Conservation (phyloP, 345 rosid species). For the Melastoma malabathricum region DNA sequence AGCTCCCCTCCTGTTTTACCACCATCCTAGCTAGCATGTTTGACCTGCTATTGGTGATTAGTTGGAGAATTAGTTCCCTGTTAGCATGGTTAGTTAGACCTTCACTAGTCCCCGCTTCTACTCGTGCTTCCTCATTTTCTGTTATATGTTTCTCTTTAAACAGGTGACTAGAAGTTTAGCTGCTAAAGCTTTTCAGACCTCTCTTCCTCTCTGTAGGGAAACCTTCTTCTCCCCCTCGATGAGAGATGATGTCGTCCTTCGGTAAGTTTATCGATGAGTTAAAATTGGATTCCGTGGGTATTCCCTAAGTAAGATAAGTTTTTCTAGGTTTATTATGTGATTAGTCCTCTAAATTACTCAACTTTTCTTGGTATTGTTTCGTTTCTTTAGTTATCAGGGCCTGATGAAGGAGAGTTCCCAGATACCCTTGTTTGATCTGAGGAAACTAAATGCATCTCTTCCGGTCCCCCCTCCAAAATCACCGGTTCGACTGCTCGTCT, state of each 20-base stretch:
- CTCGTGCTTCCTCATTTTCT: no score
- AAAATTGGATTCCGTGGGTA: no score
- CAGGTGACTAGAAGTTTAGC: slow-evolving; percentile 89
- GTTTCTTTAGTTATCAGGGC: slow-evolving; percentile 54
- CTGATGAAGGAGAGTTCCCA: slow-evolving; percentile 70
- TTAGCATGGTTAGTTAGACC: no score
- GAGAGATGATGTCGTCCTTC: slow-evolving; percentile 61
- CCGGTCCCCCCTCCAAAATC: slow-evolving; percentile 57
- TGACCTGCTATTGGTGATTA: no score
- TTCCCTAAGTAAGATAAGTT: no score
- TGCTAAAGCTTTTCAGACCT: slow-evolving; percentile 75
- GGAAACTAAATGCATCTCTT: slow-evolving; percentile 75
- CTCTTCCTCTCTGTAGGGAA: slow-evolving; percentile 70
- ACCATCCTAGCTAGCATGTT: no score
- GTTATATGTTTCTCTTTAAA: background rate
- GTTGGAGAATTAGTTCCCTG: no score
- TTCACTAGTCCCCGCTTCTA: no score
- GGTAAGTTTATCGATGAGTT: slow-evolving; percentile 23
- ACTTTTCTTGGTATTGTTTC: background rate
- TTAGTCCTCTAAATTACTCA: background rate
- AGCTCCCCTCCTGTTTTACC: no score
- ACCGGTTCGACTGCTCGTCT: slow-evolving; percentile 37
- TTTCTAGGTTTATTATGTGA: no score
- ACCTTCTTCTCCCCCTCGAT: slow-evolving; percentile 68
- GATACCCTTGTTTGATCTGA: slow-evolving; percentile 65